phyloP scores from a whole-genome alignment of 805 yeast genomes.

The Yarrowia phangngaensis region DNA sequence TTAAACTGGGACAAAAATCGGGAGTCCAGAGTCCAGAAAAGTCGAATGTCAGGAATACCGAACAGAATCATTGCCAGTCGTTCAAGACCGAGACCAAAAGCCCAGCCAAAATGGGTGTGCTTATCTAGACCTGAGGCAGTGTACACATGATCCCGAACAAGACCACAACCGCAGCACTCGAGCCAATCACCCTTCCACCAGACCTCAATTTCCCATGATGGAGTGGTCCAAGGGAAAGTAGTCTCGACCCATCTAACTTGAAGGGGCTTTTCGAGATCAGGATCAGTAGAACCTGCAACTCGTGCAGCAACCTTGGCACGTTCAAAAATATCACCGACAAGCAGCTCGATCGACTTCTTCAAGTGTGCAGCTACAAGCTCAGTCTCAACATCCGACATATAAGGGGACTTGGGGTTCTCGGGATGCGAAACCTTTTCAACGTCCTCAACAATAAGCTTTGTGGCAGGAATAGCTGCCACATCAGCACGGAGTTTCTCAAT shows the following conservation, averaged over 20 bases:
- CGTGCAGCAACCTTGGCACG: conserved; percentile 62
- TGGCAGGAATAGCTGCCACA: conserved; percentile 58
- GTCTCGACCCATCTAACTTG: conserved; percentile 93
- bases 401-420: conserved; percentile 73
- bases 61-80: conserved; percentile 92
- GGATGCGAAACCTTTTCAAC: conserved; percentile 54
- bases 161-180: conserved; percentile 94
- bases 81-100: conserved; percentile 94
- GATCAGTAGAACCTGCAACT: conserved; percentile 55
- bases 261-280: conserved; percentile 66
- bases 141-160: conserved; percentile 74
- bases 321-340: conserved; percentile 78
- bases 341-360: conserved; percentile 77
- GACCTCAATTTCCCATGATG: conserved; percentile 97
- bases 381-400: conserved; percentile 68
- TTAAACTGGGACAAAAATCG: conserved; percentile 72
- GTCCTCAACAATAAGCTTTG: conserved; percentile 75
- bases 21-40: conserved; percentile 84
- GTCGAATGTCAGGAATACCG: conserved; percentile 90
- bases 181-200: conserved; percentile 99
- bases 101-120: conserved; percentile 73
- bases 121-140: conserved; percentile 61
- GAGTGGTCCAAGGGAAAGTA: conserved; percentile 97
- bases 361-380: conserved; percentile 69
- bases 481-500: conserved; percentile 52